Base-by-base conservation (phyloP, 2,329 filamentous ascomycete species). In the Colletotrichum phormii region DNA sequence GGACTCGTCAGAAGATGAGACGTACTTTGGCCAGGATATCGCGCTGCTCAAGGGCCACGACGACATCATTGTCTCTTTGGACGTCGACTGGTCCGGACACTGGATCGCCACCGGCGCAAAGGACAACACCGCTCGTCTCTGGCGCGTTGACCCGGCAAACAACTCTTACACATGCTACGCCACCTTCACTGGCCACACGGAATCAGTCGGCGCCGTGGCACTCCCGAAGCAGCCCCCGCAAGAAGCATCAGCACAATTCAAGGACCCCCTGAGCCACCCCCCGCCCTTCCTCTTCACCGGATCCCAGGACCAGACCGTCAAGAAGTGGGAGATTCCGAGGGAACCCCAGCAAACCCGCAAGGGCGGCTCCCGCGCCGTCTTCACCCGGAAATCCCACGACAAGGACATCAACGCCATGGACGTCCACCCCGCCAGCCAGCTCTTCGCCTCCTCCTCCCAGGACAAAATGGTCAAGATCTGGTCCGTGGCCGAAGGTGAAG, bases 391-490 rank as follows among this genome's bases (percentile, higher is more conserved):
- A 82, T 97, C 97, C 1, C 97, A 99, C 82, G 97, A 99, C 80
- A 99, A 99, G 81, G 97, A 99, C 77, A 99, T 99, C 83, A 99
- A 99, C 78, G 95, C 97, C 2, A 89, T 99, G 63, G 95, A 97
- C 75, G 88, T 97, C 12, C 94, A 95, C 75, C 89, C 91, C 26
- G 87, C 89, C 1, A 90, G 90, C 5, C 90, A 91, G n/a, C 84
- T 98, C 1, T 98, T 99, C 79, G 97, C 96, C 3, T 98, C 97
- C 1, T 96, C 97, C 35, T 98, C 96, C 5, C 97, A 99, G 83
- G 97, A 99, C 81, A 94, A 95, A 76, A 97, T 95, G 0, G 95
- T 98, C 76, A 99, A 98, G 84, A 97, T 99, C 72, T 99, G 96
- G 93, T 97, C 95, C 8, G 88, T 93, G 7, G 92, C 95, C 76